phyloP scores from a whole-genome alignment of 2,329 filamentous ascomycete species.

The Tolypocladium amazonense region DNA sequence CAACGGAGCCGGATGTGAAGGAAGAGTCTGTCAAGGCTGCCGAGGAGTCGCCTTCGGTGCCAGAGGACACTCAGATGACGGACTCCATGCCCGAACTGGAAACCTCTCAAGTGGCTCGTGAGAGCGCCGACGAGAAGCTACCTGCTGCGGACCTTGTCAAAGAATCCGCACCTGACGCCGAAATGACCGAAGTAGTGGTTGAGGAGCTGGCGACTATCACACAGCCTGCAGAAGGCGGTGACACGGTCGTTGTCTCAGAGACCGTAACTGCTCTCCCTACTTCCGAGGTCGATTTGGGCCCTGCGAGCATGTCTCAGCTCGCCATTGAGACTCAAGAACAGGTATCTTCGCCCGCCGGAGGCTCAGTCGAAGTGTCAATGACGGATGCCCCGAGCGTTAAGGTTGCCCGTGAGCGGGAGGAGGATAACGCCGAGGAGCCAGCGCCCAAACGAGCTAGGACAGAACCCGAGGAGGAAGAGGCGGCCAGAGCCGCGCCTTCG shows the following conservation, averaged over 20 bases:
- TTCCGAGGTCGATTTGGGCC: conserved; percentile 24
- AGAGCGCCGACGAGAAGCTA: not conserved
- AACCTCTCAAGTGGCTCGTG: not conserved
- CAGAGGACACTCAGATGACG: conserved; percentile 15
- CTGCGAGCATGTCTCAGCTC: conserved; percentile 26
- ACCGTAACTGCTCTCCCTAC: conserved; percentile 11
- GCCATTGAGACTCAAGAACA: conserved; percentile 24
- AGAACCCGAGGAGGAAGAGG: conserved; percentile 38
- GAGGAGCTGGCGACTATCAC: conserved; percentile 10
- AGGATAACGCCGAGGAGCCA: conserved; percentile 55
- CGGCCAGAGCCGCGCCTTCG: conserved; percentile 6
- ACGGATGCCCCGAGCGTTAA: conserved; percentile 48
- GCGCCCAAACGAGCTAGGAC: conserved; percentile 74
- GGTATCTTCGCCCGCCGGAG: conserved; percentile 13
- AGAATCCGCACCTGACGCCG: conserved; percentile 9
- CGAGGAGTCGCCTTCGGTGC: conserved; percentile 3
- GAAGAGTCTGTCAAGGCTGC: not conserved
- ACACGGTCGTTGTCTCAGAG: conserved; percentile 5
- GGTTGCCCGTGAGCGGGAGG: conserved; percentile 64
- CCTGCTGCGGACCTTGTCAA: not conserved
- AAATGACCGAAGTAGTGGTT: conserved; percentile 14
- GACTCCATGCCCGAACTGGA: conserved; percentile 8
- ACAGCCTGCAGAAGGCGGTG: conserved; percentile 4
- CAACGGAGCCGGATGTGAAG: not conserved
- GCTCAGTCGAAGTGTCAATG: conserved; percentile 38